phyloP scores from a whole-genome alignment of 768 basidiomycete genomes.

The Amanita exitialis region DNA sequence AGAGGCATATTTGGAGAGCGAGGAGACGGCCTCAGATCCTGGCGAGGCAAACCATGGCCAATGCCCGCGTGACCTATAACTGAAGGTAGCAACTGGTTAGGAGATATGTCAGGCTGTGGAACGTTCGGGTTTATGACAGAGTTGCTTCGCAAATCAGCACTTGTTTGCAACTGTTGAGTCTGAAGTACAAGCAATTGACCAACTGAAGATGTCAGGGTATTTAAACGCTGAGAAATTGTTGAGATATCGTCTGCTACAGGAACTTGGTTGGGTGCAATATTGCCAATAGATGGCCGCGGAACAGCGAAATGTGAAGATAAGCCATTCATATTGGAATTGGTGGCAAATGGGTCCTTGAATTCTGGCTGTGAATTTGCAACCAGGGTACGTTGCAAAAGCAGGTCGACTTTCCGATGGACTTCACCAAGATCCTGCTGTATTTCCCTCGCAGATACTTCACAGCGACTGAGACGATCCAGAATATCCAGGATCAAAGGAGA shows the following conservation, averaged over 20 bases:
- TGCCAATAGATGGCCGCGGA: conserved; percentile 55
- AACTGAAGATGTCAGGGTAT: conserved; percentile 74
- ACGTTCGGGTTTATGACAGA: conserved; percentile 29
- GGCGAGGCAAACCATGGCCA: conserved; percentile 55
- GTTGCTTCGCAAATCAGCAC: conserved; percentile 26
- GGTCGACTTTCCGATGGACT: conserved; percentile 67
- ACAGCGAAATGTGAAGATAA: conserved; percentile 27
- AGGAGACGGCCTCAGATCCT: conserved; percentile 48
- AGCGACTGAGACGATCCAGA: conserved; percentile 62
- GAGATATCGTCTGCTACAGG: conserved; percentile 61
- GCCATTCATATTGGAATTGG: conserved; percentile 25
- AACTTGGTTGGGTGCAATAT: conserved; percentile 64
- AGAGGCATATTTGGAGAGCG: conserved; percentile 63
- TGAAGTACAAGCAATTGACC: conserved; percentile 76
- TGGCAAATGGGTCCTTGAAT: conserved; percentile 75
- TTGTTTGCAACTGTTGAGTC: conserved; percentile 58
- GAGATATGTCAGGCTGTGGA: conserved; percentile 37
- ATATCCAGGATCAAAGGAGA: conserved; percentile 73
- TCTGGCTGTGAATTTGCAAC: conserved; percentile 45
- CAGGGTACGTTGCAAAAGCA: conserved; percentile 63
- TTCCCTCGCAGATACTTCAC: conserved; percentile 59
- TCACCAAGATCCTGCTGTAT: conserved; percentile 68
- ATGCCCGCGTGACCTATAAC: conserved; percentile 30
- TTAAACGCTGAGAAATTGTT: conserved; percentile 69
- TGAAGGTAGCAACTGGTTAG: conserved; percentile 34